Percentiles rank a stretch among this genome's conserved stretches.
phyloP scores from a whole-genome alignment of 1,284 basidiomycete genomes.

The Puccinia hordei region DNA sequence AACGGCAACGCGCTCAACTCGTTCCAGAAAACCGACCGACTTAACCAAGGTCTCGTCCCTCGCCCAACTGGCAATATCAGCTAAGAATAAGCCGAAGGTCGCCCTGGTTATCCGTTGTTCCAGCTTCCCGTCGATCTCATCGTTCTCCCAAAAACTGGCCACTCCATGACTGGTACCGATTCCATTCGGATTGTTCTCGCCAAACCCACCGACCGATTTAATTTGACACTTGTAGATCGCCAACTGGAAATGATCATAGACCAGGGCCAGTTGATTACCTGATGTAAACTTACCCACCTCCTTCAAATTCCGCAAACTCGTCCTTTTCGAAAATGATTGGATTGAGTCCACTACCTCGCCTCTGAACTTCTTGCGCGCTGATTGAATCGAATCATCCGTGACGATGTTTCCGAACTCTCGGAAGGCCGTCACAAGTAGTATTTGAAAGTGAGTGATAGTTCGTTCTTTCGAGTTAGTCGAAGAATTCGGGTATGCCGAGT shows the following conservation, averaged over 20 bases:
- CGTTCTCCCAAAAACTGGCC: conserved; percentile 53
- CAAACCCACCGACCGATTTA: conserved; percentile 33
- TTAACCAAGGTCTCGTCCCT: conserved; percentile 88
- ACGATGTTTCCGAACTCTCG: conserved; percentile 89
- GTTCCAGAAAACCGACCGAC: conserved; percentile 81
- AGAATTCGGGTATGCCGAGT: conserved; percentile 90
- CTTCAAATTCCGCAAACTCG: conserved; percentile 84
- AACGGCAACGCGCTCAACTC: conserved; percentile 72
- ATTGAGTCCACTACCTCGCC: conserved; percentile 90
- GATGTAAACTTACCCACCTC: conserved; percentile 73
- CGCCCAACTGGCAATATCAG: conserved; percentile 94
- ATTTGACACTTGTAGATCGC: conserved; percentile 55
- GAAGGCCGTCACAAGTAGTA: conserved; percentile 86
- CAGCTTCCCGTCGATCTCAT: conserved; percentile 71
- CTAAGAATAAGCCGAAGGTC: conserved; percentile 87
- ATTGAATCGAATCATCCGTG: conserved; percentile 89
- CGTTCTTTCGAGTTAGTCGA: conserved; percentile 78
- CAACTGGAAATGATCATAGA: conserved; percentile 76
- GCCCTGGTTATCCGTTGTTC: conserved; percentile 83
- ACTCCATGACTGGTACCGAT: conserved; percentile 46
- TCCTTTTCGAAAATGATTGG: conserved; percentile 93
- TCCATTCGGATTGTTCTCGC: conserved; percentile 43
- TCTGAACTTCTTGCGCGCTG: conserved; percentile 82
- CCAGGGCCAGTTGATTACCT: conserved; percentile 83
- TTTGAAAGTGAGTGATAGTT: conserved; percentile 96